Conservation (phyloP, 2,329 filamentous ascomycete species). For the Erysiphe pulchra region DNA sequence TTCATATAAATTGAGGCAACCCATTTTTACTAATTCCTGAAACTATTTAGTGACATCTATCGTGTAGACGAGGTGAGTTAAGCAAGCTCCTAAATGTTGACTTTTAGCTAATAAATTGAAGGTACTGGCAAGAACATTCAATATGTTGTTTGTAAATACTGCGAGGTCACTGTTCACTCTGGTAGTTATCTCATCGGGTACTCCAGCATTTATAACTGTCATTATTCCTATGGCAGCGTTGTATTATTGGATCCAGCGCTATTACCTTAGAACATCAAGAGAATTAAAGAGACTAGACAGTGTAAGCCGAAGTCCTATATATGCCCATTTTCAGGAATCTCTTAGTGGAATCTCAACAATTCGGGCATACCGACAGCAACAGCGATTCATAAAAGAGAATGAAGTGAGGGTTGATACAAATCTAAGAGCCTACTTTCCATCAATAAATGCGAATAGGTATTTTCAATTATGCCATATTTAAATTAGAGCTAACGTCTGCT, state of each 20-base stretch:
- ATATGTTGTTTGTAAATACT: constrained; percentile 71
- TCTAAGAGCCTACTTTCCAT: constrained; percentile 80
- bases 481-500: constrained; percentile 13
- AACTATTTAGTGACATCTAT: constrained; percentile 22
- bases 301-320: constrained; percentile 85
- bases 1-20: neutral
- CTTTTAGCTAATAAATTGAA: constrained; percentile 49
- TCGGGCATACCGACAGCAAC: constrained; percentile 73
- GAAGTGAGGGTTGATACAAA: constrained; percentile 96
- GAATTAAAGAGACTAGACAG: constrained; percentile 93
- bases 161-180: constrained; percentile 62
- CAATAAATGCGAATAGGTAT: constrained; percentile 44
- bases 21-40: neutral
- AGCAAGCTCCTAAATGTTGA: constrained; percentile 3
- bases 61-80: constrained; percentile 15
- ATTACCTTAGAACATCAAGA: constrained; percentile 86
- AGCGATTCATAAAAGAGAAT: constrained; percentile 73
- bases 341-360: constrained; percentile 87
- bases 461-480: neutral
- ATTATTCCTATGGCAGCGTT: constrained; percentile 58
- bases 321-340: constrained; percentile 94
- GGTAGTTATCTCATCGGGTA: constrained; percentile 56
- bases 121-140: constrained; percentile 86
- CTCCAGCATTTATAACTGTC: constrained; percentile 54
- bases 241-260: constrained; percentile 85